Base-by-base conservation (phyloP, 139 green algal species). In the Asterochloris sp. region DNA sequence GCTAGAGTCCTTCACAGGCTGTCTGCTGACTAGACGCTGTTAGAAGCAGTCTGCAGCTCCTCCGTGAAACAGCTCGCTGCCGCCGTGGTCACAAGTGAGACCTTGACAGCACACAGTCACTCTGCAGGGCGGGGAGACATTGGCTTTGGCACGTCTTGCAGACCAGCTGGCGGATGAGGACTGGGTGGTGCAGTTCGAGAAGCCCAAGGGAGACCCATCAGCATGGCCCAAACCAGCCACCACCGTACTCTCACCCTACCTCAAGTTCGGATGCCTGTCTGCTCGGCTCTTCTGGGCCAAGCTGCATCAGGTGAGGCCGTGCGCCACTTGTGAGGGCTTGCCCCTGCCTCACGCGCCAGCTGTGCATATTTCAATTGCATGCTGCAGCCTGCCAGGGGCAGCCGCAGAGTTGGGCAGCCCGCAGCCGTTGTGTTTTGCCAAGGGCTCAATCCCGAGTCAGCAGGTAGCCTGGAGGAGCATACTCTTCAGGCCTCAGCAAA, bases 211-310 rank as follows among this genome's bases (percentile, higher is more conserved):
- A 14, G 89, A 98, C 83, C 95, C 95, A 23, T 83, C 88, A 11
- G 89, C 89, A n/a, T 97, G 96, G n/a, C 16, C 63, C 16, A 79
- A 88, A 76, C 94, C 94, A 11, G 87, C 94, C 79, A 98, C 94
- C 64, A 97, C 94, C 16, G 92, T 96, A 68, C 92, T 98, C 38
- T 95, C 89, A 28, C 95, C 95, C 16, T 95, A 98, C 90, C 90
- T 98, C 64, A 97, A 97, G 83, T 94, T 94, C 82, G 91, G 91
- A 16, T 93, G 89, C 82, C 77, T 92, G 10, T 90, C 84, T 26
- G 27, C 86, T 1, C 86, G 89, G 13, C 78, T 92, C 1, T 91
- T 92, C 79, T 85, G 91, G 26, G 60, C 80, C 24, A 79, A 84
- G 66, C 67, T 93, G 73, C 63, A 81, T 74, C 38, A 86, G 88